Evolutionary conservation across 495 filamentous ascomycete species (phyloP), one percentile per base, ranked within the genome.

Genomic region (Talaromyces liani): DNA sequence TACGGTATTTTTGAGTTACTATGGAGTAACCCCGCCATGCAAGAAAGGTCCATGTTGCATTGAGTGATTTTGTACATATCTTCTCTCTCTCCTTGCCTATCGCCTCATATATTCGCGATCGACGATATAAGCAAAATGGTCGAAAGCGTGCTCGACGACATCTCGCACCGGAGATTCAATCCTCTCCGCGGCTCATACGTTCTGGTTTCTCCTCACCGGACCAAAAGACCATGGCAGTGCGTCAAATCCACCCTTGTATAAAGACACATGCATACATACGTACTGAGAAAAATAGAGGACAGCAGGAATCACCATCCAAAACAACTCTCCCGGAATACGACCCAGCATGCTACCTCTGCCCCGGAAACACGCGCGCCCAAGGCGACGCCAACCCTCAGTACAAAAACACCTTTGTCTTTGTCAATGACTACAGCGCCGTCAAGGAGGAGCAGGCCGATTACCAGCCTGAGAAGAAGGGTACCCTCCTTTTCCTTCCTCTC

Each of bases 151-250:
- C 89, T 99, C 22, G 85, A 99, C 80, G 93, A 98, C 72, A 97
- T 99, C 69, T 97, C 94, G 33, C 94, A 99, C 72, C 82, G 95
- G 66, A 87, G 94, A 67, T 98, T 88, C 74, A 99, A 99, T 72
- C 92, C 92, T 31, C 78, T 99, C 55, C 87, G 88, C 47, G 92
- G 91, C 29, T 92, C 88, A 34, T 94, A 91, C 87, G 80, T 99
- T 60, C 80, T 99, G 14, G 94, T 98, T 16, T 97, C 94, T 8
- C 94, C 94, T 47, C 94, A 99, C 74, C 81, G 94, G 60, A 97
- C 91, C 64, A 97, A 97, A 83, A 84, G 94, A 63, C 94, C 94
- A 68, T 99, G 94, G 94, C 94, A 97, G 94, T 97, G 79, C 85
- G 92, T 84, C 33, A 10, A 20, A 39, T 36, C 27, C 29, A 31